Base-by-base conservation (phyloP, 2,329 filamentous ascomycete species). In the Ophiocordyceps camponoti-saundersi region DNA sequence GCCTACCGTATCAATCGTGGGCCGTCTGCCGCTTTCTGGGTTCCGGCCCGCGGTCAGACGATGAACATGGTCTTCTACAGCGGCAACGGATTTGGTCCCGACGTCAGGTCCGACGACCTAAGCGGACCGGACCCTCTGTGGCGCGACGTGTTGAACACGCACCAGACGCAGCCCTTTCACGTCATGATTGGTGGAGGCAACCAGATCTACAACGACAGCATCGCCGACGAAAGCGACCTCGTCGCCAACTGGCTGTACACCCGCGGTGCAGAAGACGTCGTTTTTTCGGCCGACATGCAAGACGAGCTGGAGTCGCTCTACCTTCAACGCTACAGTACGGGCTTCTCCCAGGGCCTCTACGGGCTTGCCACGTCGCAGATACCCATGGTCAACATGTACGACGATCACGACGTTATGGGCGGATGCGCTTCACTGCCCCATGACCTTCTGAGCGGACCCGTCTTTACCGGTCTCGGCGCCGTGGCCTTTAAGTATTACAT, bases 51-150 rank as follows among this genome's bases (percentile, higher is more conserved):
- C 45, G 82, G 79, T 16, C 75, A 94, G 60, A 77, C 84, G 2
- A 98, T 98, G 92, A 95, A 96, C 65, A 85, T 95, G 60, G 95
- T 96, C 88, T 98, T 95, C 66, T 78, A 96, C 67, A 95, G 85
- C 60, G 95, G 92, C 68, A 98, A 98, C 61, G 92, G 93, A 2
- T 98, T 98, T 68, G 90, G 86, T 55, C 62, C 82, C 46, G 82
- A 77, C 48, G 84, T 85, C 22, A 80, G 94, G 51, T 68, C 87
- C 0, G 75, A 93, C 58, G 73, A 80, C 43, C 82, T 95, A 60
- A 92, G 82, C 57, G 92, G 92, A 0, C 92, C 93, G 0, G 92
- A 98, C 64, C 92, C 92, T 1, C 73, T 98, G 65, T 98, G 93
- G 92, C 82, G 90, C 47, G 92, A 98, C 60, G 87, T 96, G 6